Percentiles rank a stretch among this genome's conserved stretches.
Evolutionary conservation across 2,329 filamentous ascomycete species (phyloP).

Genomic region (Trichoderma guizhouense): DNA sequence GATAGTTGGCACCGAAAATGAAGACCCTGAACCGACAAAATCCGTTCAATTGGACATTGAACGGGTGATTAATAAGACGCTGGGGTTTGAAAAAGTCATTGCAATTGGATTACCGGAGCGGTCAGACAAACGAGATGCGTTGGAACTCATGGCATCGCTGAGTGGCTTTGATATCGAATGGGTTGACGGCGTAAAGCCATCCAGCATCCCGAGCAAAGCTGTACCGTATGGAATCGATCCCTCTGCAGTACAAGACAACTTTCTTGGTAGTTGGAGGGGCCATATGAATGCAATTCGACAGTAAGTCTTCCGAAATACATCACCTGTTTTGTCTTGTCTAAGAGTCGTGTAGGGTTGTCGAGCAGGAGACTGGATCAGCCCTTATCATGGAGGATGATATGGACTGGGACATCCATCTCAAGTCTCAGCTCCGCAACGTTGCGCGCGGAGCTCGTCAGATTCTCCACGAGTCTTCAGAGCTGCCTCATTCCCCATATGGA

Average conservation of each 20-base stretch:
- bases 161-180: conserved; percentile 45
- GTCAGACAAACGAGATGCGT: conserved; percentile 48
- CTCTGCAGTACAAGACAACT: conserved; percentile 29
- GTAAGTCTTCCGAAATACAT: conserved; percentile 20
- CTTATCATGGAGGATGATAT: conserved; percentile 45
- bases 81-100: conserved; percentile 46
- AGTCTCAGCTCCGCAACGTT: conserved; percentile 22
- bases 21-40: not conserved
- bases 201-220: conserved; percentile 36
- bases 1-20: not conserved
- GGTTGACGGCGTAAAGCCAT: conserved; percentile 43
- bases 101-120: conserved; percentile 49
- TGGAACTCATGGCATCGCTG: conserved; percentile 44
- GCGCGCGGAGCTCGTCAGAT: conserved; percentile 5
- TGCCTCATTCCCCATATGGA: conserved; percentile 40
- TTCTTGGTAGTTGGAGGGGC: conserved; percentile 42
- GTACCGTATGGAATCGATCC: conserved; percentile 31
- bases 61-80: not conserved
- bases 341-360: conserved; percentile 28
- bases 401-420: conserved; percentile 42
- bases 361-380: conserved; percentile 34
- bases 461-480: not conserved
- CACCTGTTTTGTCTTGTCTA: not conserved
- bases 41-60: not conserved
- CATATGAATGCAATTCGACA: conserved; percentile 37